These are phyloP conservation scores for Penicillium griseofulvum DNA, from an alignment of 2,329 filamentous ascomycete genomes.

Conservation along the genomic window DNA sequence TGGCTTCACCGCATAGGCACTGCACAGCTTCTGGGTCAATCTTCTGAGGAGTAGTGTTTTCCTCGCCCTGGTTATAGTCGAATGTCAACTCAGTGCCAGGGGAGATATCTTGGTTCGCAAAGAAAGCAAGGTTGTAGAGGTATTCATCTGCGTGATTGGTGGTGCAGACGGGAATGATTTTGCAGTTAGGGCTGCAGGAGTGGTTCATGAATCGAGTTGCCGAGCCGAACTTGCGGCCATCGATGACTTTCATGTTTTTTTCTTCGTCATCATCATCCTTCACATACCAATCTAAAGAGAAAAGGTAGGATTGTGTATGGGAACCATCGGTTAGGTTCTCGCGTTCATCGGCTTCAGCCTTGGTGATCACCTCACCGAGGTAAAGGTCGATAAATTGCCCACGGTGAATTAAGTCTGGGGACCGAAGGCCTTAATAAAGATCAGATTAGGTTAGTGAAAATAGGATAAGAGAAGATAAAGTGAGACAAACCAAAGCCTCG, in stretches of 20 bases:
- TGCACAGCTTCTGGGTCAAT: slow-evolving; percentile 39
- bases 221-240: slow-evolving; percentile 44
- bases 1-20: slow-evolving; percentile 45
- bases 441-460: slow-evolving; percentile 6
- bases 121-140: slow-evolving; percentile 50
- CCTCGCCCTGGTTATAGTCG: slow-evolving; percentile 44
- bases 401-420: slow-evolving; percentile 34
- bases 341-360: slow-evolving; percentile 36
- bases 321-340: slow-evolving; percentile 31
- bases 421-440: slow-evolving; percentile 39
- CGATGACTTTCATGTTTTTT: slow-evolving; percentile 39
- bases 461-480: not conserved
- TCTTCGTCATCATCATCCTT: slow-evolving; percentile 21
- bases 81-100: slow-evolving; percentile 47
- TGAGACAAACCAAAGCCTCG: slow-evolving; percentile 41
- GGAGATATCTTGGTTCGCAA: slow-evolving; percentile 43
- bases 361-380: slow-evolving; percentile 45
- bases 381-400: slow-evolving; percentile 49
- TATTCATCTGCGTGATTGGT: slow-evolving; percentile 38
- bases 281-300: slow-evolving; percentile 41
- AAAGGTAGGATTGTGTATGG: slow-evolving; percentile 40
- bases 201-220: slow-evolving; percentile 50
- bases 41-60: slow-evolving; percentile 15
- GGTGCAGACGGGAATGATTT: slow-evolving; percentile 44
- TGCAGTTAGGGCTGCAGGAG: slow-evolving; percentile 49